Base-by-base conservation (phyloP, 1,284 basidiomycete species). In the Mrakiaceae sp. region DNA sequence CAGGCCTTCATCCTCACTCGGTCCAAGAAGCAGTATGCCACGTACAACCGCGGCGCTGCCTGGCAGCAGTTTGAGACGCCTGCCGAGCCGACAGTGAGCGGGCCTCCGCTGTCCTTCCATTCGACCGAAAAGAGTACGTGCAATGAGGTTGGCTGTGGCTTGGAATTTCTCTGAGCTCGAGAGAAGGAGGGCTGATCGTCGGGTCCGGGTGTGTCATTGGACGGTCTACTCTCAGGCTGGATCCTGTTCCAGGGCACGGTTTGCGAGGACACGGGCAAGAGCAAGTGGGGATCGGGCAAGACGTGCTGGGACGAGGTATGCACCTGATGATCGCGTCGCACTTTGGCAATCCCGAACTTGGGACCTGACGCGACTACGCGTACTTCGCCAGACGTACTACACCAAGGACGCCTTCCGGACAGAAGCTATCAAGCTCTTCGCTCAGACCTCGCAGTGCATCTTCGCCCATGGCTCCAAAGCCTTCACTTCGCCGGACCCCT, bases 1-100 rank as follows among this genome's bases (percentile, higher is more conserved):
- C 69, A 91, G 88, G 92, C 89, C 0, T 96, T 94, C 73, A 85
- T 88, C 43, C 77, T 97, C 67, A 88, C 88, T 5, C 79, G 81
- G 39, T 78, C 79, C 48, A 84, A 70, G 27, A 87, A 74, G 43
- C 92, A 96, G 75, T 96, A 88, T 75, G 85, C 87, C 42, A 92
- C 93, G 1, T 83, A 84, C 52, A 86, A 97, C 75, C 82, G 87
- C 68, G 93, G 93, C 63, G 84, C 82, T 74, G 83, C 85, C 51
- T 97, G 93, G 93, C 83, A 84, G 64, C 74, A 82, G 0, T 97
- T 95, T 74, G 78, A 84, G 4, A 81, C 90, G 58, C 84, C 86
- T 1, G 70, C 83, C 4, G 70, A 80, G 5, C 84, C 86, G 0
- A 84, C 87, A 3, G 77, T 83, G 52, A 79, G 84, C 9, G 71